These are phyloP conservation scores for Fusarium concolor DNA, from an alignment of 2,329 filamentous ascomycete species.

Conservation along the genomic window DNA sequence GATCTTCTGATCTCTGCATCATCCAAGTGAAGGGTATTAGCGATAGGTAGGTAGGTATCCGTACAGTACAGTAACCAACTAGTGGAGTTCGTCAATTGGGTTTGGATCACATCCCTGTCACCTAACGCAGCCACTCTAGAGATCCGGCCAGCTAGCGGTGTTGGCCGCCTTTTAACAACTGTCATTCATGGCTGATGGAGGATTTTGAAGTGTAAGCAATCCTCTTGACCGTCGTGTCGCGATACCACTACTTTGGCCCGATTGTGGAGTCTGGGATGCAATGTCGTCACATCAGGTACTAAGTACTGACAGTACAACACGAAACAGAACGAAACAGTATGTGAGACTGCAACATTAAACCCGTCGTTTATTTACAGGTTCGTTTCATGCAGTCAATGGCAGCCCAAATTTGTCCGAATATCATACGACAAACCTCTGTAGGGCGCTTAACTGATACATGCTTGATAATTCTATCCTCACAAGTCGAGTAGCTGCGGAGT, in stretches of 20 bases:
- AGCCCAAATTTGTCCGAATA: background rate
- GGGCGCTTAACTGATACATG: background rate
- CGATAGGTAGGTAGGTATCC: background rate
- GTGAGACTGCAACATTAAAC: conserved; percentile 4
- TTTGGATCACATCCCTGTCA: conserved; percentile 1
- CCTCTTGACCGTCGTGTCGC: background rate
- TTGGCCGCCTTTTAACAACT: background rate
- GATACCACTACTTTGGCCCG: background rate
- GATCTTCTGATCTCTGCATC: conserved; percentile 1
- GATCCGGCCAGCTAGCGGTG: background rate
- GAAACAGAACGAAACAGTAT: background rate
- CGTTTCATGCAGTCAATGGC: conserved; percentile 4
- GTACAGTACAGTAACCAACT: background rate
- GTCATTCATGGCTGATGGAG: background rate
- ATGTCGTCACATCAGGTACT: background rate
- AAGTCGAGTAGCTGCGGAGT: background rate
- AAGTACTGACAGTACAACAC: background rate
- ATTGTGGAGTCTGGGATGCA: background rate
- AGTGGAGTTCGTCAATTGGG: conserved; percentile 14
- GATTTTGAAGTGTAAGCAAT: background rate
- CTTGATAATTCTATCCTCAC: background rate
- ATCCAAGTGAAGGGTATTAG: background rate
- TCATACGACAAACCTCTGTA: conserved; percentile 11
- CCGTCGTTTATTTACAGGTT: background rate
- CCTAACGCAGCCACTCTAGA: conserved; percentile 24